These are phyloP conservation scores for Solanum acaule DNA, from an alignment of 257 asterid species.

Conservation along the genomic window DNA sequence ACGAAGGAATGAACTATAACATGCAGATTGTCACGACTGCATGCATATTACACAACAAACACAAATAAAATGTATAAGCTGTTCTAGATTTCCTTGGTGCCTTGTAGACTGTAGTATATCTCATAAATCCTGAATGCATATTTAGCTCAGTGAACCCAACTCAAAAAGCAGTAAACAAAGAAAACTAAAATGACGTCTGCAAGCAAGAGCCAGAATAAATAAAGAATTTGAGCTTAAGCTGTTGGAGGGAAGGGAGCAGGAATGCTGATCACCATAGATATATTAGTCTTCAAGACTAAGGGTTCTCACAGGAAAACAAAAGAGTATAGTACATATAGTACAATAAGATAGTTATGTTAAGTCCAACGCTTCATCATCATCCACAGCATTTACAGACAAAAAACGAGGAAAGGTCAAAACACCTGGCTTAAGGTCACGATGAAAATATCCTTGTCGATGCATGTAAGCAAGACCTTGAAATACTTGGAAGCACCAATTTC, in stretches of 20 bases:
- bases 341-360: not conserved
- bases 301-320: not conserved
- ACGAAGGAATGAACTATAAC: not conserved
- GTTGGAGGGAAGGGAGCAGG: not conserved
- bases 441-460: slow-evolving; percentile 94
- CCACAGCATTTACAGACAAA: not conserved
- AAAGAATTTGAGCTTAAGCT: not conserved
- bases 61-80: not conserved
- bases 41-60: not conserved
- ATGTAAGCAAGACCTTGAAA: slow-evolving; percentile 93
- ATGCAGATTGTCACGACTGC: not conserved
- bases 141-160: not conserved
- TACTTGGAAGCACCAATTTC: slow-evolving; percentile 94
- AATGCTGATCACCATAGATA: not conserved
- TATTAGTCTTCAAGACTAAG: not conserved
- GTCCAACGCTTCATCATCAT: not conserved
- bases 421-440: slow-evolving; percentile 99
- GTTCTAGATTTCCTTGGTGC: not conserved
- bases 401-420: not conserved
- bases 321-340: not conserved
- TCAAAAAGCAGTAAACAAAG: not conserved
- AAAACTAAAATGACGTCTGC: not conserved
- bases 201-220: not conserved
- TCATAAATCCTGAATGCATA: not conserved
- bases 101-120: not conserved